phyloP scores from a whole-genome alignment of 768 basidiomycete genomes.

The Coprinopsis marcescibilis region DNA sequence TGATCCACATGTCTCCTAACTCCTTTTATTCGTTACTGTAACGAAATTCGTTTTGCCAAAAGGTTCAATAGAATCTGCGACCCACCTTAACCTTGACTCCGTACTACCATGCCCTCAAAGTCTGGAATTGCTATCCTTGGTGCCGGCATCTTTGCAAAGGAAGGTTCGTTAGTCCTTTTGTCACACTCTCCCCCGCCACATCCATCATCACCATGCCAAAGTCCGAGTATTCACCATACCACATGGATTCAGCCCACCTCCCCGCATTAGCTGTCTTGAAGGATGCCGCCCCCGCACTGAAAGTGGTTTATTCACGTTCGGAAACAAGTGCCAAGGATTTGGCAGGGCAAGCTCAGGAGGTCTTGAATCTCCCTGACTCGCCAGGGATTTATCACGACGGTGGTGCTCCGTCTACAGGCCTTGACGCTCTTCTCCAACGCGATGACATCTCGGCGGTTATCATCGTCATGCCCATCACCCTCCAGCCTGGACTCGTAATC shows the following conservation, averaged over 20 bases:
- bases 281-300: constrained; percentile 36
- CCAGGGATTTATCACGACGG: constrained; percentile 56
- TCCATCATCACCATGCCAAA: constrained; percentile 1
- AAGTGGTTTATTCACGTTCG: constrained; percentile 80
- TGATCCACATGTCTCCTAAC: too few species aligned
- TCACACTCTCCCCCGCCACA: constrained; percentile 1
- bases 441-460: constrained; percentile 69
- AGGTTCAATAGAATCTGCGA: constrained; percentile 1
- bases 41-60: too few species aligned
- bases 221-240: constrained; percentile 21
- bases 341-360: constrained; percentile 37
- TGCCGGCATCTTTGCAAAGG: constrained; percentile 72
- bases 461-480: constrained; percentile 70
- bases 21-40: too few species aligned
- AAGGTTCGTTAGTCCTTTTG: too few species aligned
- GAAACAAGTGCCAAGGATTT: constrained; percentile 51
- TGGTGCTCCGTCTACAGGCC: constrained; percentile 26
- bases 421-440: constrained; percentile 63
- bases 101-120: constrained; percentile 31
- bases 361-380: constrained; percentile 32
- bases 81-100: constrained; percentile 10
- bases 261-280: constrained; percentile 61
- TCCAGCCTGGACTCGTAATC: constrained; percentile 64
- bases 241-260: constrained; percentile 54
- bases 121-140: constrained; percentile 72